phyloP scores from a whole-genome alignment of 768 basidiomycete species.

The Pulveroboletus ravenelii region DNA sequence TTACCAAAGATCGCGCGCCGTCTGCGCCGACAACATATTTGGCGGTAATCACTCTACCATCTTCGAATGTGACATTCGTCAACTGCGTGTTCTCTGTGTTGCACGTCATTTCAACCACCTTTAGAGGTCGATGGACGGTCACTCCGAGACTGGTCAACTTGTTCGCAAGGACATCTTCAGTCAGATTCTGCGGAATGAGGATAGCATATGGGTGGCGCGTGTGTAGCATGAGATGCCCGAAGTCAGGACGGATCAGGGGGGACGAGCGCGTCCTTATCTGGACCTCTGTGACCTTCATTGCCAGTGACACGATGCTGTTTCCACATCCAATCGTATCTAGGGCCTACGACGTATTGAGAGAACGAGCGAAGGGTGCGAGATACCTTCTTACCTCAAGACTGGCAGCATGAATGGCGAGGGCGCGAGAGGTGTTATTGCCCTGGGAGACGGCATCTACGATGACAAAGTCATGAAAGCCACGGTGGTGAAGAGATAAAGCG shows the following conservation, averaged over 20 bases:
- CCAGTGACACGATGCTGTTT: slow-evolving; percentile 34
- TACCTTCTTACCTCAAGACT: slow-evolving; percentile 42
- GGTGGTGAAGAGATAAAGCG: no score
- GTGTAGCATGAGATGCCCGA: slow-evolving; percentile 34
- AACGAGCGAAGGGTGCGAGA: slow-evolving; percentile 9
- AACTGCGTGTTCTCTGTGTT: no score
- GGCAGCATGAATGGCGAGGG: slow-evolving; percentile 45
- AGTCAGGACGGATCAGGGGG: slow-evolving; percentile 27
- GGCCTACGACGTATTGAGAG: slow-evolving; percentile 37
- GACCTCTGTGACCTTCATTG: slow-evolving; percentile 29
- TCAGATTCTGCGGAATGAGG: slow-evolving; percentile 41
- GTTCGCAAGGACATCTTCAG: slow-evolving; percentile 39
- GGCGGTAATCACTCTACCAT: no score
- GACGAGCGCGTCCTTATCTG: slow-evolving; percentile 29
- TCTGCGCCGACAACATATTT: no score
- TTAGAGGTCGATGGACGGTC: slow-evolving; percentile 34
- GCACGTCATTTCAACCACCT: slow-evolving; percentile 35
- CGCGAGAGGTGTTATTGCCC: slow-evolving; percentile 39
- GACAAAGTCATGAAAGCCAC: slow-evolving; percentile 26
- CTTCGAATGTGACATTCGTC: no score
- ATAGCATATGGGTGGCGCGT: slow-evolving; percentile 43
- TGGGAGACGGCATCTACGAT: slow-evolving; percentile 37
- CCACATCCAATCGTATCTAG: slow-evolving; percentile 43
- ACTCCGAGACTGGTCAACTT: slow-evolving; percentile 32
- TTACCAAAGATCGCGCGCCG: no score